Base-by-base conservation (phyloP, 768 basidiomycete species). In the Lactarius evosmus region DNA sequence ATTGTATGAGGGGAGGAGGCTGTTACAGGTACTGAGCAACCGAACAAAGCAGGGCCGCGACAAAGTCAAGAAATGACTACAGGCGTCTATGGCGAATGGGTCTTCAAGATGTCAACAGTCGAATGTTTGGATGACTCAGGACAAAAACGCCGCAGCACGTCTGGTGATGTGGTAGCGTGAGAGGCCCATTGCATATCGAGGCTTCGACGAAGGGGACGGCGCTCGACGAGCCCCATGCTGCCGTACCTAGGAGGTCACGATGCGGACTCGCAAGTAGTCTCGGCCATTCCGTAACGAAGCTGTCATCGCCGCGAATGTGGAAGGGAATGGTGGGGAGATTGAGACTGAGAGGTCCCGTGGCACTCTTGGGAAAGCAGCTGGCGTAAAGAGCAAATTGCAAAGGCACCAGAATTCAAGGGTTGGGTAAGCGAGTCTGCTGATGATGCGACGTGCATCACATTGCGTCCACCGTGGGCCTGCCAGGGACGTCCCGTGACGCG, bases 391-490 rank as follows among this genome's bases (percentile, higher is more conserved):
- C n/a, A 9, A n/a, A 22, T 55, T 36, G 44, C 11, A 19, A 19
- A 59, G 58, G 34, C 29, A 54, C 52, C 46, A 16, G 11, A 55
- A 46, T 2, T 29, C n/a, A 53, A 17, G 29, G 7, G 29, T 32
- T 32, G 51, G 27, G 51, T 29, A 53, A 29, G 51, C 29, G 25
- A 34, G 63, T 64, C 53, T 50, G 53, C 36, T 65, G 63, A 60
- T 60, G 58, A 59, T 65, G 59, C 46, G 58, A 36, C 36, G 59
- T 29, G 59, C 41, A 22, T 41, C 55, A 60, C 27, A 56, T 36
- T 17, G 41, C 12, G 30, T 50, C 22, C 22, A 19, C 22, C 25
- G 53, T 32, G 9, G 17, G 27, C 33, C 52, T 22, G 14, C 41
- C 25, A 56, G 53, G 56, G 38, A 41, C 25, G n/a, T 44, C 49